A percentile compares a stretch with the other conserved stretches of the same genome.
Conservation (phyloP, 2,329 filamentous ascomycete species). For the Trichoderma hamatum region DNA sequence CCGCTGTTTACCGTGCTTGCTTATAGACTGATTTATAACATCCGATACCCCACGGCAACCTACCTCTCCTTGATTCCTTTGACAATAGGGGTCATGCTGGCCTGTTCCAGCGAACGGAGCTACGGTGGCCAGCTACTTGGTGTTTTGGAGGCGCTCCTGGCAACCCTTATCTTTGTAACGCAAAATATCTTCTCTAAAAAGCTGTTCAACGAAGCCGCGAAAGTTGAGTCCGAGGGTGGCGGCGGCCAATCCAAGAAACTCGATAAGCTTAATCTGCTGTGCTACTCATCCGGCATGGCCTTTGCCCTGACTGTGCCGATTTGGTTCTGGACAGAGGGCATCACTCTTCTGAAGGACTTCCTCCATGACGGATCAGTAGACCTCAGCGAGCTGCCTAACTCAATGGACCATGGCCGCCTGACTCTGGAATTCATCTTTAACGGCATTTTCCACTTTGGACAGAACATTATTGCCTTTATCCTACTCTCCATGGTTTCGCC, state of each 20-base stretch:
- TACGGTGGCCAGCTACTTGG: constrained; percentile 88
- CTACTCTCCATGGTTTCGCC: constrained; percentile 91
- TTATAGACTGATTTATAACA: constrained; percentile 86
- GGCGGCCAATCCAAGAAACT: constrained; percentile 72
- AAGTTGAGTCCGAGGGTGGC: constrained; percentile 74
- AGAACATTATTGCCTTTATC: constrained; percentile 94
- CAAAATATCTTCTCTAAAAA: constrained; percentile 99
- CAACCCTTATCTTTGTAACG: constrained; percentile 93
- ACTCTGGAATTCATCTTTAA: constrained; percentile 94
- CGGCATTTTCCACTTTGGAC: constrained; percentile 92
- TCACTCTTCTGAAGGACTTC: constrained; percentile 75
- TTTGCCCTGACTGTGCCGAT: constrained; percentile 87
- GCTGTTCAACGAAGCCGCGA: constrained; percentile 91
- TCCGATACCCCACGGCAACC: constrained; percentile 82
- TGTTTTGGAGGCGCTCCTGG: constrained; percentile 84
- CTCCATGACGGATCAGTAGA: constrained; percentile 78
- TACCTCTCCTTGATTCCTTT: constrained; percentile 90
- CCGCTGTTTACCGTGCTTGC: constrained; percentile 93
- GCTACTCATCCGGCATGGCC: constrained; percentile 93
- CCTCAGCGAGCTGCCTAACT: constrained; percentile 60
- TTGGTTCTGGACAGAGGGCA: constrained; percentile 91
- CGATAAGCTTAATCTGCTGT: constrained; percentile 94
- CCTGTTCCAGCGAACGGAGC: constrained; percentile 78
- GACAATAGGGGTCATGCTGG: constrained; percentile 92
- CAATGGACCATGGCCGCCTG: constrained; percentile 74